Evolutionary conservation across 306 rosid genomes (phyloP), one percentile per base, ranked within the genome.

Genomic region (Boehmeria nivea): DNA sequence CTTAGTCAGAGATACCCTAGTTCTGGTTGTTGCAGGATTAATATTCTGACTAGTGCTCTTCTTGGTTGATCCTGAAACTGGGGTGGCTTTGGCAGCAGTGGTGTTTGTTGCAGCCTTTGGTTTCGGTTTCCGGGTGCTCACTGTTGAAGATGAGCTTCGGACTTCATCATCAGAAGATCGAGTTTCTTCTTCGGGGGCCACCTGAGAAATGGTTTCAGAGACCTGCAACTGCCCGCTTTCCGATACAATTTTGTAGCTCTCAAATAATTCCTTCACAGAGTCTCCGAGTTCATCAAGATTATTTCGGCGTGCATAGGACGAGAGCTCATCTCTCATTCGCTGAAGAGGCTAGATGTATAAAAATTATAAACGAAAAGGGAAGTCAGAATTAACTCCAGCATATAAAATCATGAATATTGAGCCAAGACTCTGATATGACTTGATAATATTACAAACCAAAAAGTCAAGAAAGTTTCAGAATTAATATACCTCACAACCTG

Each of bases 81-180:
- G 64, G 68, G 83, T 60, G 55, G 77, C 53, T 75, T 62, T 78
- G 60, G 83, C 47, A 33, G 70, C 64, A 26, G 72, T 83, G 24
- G 79, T 51, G 64, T 76, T 76, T 57, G 66, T 65, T 34, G 71
- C 11, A 11, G 11, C 68, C 67, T 77, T 79, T 3, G 95, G 86
- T 66, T 77, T 84, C 58, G 72, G 74, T 57, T 77, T 82, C 62
- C 65, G 70, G 60, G 66, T 38, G 43, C 56, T 79, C 59, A 69
- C 59, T 14, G 78, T 49, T 16, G 85, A 71, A 39, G 82, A 64
- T 46, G 81, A 67, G 76, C 77, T 77, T 56, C 61, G 88, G 28
- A 76, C 77, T 40, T 82, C 96, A 53, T 84, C 96, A 66, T 80
- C 94, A 39, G 90, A 80, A 57, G 94, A 84, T 44, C 76, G 72